phyloP scores from a whole-genome alignment of 2,329 filamentous ascomycete species.

The Aaosphaeria pasadenensis region DNA sequence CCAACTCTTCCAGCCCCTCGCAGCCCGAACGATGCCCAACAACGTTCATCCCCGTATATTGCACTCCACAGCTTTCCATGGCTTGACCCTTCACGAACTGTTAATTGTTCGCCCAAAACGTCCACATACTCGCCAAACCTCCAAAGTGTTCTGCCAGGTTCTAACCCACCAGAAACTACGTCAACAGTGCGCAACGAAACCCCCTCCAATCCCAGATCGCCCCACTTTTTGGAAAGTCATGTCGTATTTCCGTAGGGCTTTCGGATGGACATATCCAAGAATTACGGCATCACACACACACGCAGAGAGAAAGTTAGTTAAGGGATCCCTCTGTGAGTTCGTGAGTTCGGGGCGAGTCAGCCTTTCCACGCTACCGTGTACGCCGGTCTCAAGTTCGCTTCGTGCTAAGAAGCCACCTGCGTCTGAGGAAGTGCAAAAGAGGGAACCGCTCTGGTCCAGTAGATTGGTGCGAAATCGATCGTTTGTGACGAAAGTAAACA shows the following conservation, averaged over 20 bases:
- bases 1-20: not conserved
- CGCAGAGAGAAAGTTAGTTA: no score
- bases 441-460: conserved; percentile 5
- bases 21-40: not conserved
- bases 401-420: conserved; percentile 4
- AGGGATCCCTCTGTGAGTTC: no score
- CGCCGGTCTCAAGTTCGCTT: conserved; percentile 5
- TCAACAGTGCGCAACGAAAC: not conserved
- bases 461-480: conserved; percentile 3
- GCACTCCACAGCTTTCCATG: not conserved
- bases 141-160: not conserved
- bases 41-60: not conserved
- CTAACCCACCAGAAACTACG: not conserved
- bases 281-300: no score
- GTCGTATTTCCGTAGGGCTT: no score
- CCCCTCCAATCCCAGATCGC: not conserved
- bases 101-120: not conserved
- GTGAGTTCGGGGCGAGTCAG: conserved; percentile 3
- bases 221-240: not conserved
- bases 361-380: not conserved
- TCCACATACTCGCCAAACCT: not conserved
- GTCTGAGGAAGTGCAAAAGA: not conserved
- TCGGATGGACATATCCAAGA: no score
- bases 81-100: not conserved
- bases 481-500: no score